phyloP scores from a whole-genome alignment of 2,329 filamentous ascomycete genomes.

The Epichloe coenophiala region DNA sequence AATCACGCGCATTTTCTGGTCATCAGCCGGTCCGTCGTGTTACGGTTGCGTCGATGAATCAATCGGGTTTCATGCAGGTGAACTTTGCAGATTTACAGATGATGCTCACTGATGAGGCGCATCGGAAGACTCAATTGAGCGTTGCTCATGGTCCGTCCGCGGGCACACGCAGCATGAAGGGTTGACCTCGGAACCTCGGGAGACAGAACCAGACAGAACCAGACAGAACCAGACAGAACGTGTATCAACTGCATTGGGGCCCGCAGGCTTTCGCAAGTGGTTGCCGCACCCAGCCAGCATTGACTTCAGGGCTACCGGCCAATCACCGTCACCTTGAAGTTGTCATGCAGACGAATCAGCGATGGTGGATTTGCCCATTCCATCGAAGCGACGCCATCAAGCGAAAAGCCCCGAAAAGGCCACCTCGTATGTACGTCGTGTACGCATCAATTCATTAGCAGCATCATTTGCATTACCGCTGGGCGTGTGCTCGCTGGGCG shows the following conservation, averaged over 20 bases:
- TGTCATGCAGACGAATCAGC: neutral
- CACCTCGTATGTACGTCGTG: too few relatives aligned
- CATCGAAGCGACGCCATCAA: neutral
- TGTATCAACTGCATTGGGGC: neutral
- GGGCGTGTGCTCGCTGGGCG: neutral
- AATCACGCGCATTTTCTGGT: neutral
- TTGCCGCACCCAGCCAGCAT: neutral
- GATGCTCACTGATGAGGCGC: neutral
- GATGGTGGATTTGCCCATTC: neutral
- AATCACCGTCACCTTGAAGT: neutral
- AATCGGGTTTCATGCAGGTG: neutral
- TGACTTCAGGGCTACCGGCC: neutral
- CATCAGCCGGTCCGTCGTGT: neutral
- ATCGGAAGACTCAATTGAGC: neutral
- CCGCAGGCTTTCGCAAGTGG: neutral
- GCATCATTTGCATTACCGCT: neutral
- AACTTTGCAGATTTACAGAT: neutral
- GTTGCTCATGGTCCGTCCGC: too few relatives aligned
- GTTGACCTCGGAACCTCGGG: too few relatives aligned
- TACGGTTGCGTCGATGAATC: neutral
- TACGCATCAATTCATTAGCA: too few relatives aligned
- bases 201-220: too few relatives aligned
- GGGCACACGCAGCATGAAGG: too few relatives aligned
- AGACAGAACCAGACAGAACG: too few relatives aligned
- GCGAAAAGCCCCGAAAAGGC: neutral